Percentiles rank a stretch among this genome's conserved stretches.
These are phyloP conservation scores for Yamadazyma triangularis DNA, from an alignment of 1,139 yeast genomes.

Conservation along the genomic window DNA sequence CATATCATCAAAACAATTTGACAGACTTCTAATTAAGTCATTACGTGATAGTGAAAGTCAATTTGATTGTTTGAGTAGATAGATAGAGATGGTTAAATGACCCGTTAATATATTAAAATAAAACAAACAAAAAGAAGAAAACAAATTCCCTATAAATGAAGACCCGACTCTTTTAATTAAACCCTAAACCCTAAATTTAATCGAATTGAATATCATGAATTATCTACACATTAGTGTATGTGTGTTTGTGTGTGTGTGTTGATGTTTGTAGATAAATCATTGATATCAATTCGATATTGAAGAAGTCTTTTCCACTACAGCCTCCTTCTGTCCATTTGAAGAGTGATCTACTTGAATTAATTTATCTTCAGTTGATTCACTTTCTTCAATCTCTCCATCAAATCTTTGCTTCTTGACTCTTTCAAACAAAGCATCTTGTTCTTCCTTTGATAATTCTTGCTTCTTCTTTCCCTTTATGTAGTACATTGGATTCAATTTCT, in stretches of 20 bases:
- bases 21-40: constrained; percentile 23
- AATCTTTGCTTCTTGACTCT: constrained; percentile 26
- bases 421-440: constrained; percentile 52
- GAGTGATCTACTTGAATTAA: no score
- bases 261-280: no score
- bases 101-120: no score
- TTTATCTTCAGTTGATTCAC: constrained; percentile 19
- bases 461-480: constrained; percentile 66
- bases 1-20: constrained; percentile 19
- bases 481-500: constrained; percentile 66
- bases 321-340: no score
- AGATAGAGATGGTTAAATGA: no score
- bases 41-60: constrained; percentile 31
- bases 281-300: no score
- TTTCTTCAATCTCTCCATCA: constrained; percentile 12
- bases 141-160: neutral
- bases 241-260: constrained; percentile 14
- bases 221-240: neutral
- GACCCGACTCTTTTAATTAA: neutral
- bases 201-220: neutral
- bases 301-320: no score
- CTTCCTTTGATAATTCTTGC: constrained; percentile 48
- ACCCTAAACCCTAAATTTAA: neutral
- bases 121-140: no score
- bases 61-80: constrained; percentile 20